phyloP scores from a whole-genome alignment of 2,329 filamentous ascomycete species.

The Microdochium bolleyi region DNA sequence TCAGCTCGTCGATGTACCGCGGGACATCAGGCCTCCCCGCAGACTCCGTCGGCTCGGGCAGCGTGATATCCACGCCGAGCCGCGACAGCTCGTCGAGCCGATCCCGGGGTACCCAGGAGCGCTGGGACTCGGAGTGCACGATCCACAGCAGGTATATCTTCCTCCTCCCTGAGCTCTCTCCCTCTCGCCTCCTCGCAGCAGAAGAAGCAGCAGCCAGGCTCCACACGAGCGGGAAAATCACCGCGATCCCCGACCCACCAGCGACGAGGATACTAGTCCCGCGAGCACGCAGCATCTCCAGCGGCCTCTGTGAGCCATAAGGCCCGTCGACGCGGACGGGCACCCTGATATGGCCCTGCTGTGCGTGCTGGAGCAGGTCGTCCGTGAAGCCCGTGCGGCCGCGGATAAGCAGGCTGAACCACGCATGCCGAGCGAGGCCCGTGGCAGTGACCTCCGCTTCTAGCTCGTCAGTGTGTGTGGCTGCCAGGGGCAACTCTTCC shows the following conservation, averaged over 20 bases:
- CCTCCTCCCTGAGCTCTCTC: not conserved
- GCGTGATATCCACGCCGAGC: conserved; percentile 40
- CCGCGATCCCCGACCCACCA: conserved; percentile 58
- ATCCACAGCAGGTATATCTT: conserved; percentile 49
- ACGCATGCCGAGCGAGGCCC: conserved; percentile 27
- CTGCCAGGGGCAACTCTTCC: no score
- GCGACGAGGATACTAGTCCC: conserved; percentile 47
- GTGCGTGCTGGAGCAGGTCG: conserved; percentile 45
- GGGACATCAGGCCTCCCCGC: conserved; percentile 45
- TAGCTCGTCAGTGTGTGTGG: not conserved
- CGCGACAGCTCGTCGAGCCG: conserved; percentile 38
- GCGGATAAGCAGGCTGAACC: conserved; percentile 51
- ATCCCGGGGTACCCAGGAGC: conserved; percentile 42
- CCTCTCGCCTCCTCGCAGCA: conserved; percentile 1
- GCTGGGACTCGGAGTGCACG: conserved; percentile 42
- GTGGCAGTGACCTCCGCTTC: no score
- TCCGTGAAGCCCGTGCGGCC: conserved; percentile 52
- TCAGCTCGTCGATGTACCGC: conserved; percentile 29
- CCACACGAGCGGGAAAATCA: conserved; percentile 53
- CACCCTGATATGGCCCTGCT: conserved; percentile 28
- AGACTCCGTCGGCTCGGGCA: conserved; percentile 45
- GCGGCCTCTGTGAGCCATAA: conserved; percentile 50
- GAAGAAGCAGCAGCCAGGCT: conserved; percentile 28
- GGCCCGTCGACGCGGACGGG: conserved; percentile 53
- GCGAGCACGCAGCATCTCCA: conserved; percentile 40